Conservation (phyloP, 306 rosid species). For the Sechiopsis laciniata region DNA sequence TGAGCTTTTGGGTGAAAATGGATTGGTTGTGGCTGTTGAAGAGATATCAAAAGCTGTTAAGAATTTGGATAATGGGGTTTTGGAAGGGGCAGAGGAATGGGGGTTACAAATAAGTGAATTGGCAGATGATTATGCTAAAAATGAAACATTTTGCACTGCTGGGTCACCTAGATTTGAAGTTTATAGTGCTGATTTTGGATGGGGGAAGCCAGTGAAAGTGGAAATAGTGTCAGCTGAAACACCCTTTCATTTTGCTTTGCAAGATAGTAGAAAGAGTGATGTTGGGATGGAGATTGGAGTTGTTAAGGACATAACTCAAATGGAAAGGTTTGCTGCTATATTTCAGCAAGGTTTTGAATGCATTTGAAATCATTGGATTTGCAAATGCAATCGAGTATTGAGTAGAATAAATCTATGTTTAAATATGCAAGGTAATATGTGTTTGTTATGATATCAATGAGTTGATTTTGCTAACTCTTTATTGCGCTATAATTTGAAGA, state of each 20-base stretch:
- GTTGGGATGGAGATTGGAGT: conserved; percentile 2
- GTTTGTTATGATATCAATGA: no score
- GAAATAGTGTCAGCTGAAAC: not conserved
- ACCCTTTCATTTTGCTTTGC: not conserved
- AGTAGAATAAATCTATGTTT: no score
- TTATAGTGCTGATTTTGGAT: not conserved
- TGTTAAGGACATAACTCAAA: not conserved
- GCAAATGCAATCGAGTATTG: no score
- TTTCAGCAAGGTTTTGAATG: not conserved
- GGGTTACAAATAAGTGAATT: not conserved
- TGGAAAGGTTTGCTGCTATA: not conserved
- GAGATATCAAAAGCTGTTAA: conserved; percentile 23
- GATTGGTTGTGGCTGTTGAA: conserved; percentile 23
- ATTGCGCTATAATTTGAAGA: no score
- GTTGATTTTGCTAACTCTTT: no score
- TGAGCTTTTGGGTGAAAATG: conserved; percentile 25
- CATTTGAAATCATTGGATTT: no score
- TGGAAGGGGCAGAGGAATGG: conserved; percentile 20
- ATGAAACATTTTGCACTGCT: not conserved
- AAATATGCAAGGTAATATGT: no score
- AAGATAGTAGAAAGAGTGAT: not conserved
- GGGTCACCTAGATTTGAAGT: not conserved
- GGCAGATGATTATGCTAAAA: not conserved
- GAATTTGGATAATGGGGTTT: conserved; percentile 15
- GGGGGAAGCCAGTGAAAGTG: conserved; percentile 1